Evolutionary conservation across 345 rosid genomes (phyloP).

Genomic region (Syzygium aromaticum): DNA sequence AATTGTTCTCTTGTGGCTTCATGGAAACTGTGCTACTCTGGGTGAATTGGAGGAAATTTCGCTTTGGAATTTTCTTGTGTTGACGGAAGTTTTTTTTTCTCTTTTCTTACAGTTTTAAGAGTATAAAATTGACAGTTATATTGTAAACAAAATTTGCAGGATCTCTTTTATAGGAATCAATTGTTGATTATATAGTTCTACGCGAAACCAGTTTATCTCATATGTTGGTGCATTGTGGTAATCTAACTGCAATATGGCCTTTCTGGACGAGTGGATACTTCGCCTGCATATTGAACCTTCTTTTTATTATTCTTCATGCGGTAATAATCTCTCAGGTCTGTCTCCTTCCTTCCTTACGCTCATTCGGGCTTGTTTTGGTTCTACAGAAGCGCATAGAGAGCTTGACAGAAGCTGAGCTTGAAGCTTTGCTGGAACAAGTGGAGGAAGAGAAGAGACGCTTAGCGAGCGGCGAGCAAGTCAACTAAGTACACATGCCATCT

Average conservation of each 20-base stretch:
- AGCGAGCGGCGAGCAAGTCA: constrained; percentile 36
- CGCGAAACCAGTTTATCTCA: neutral
- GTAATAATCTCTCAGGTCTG: neutral
- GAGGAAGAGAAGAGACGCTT: constrained; percentile 80
- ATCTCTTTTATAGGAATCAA: neutral
- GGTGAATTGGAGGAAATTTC: neutral
- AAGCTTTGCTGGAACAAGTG: constrained; percentile 77
- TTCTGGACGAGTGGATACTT: neutral
- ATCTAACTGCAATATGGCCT: neutral
- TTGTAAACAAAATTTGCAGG: neutral
- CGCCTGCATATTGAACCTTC: neutral
- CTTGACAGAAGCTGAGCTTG: constrained; percentile 81
- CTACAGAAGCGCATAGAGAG: constrained; percentile 85
- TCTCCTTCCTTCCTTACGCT: neutral
- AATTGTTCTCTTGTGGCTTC: neutral
- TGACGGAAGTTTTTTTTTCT: neutral
- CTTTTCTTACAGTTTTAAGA: neutral
- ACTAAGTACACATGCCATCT: constrained; percentile 7
- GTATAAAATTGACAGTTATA: neutral
- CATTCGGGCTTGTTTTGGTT: neutral
- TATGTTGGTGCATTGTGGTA: neutral
- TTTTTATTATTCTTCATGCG: neutral
- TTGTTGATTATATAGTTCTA: neutral
- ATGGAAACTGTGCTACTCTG: neutral
- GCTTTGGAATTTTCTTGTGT: neutral